Evolutionary conservation across 306 rosid species (phyloP), one percentile per base, ranked within the genome.

Genomic region (Dryas octopetala): DNA sequence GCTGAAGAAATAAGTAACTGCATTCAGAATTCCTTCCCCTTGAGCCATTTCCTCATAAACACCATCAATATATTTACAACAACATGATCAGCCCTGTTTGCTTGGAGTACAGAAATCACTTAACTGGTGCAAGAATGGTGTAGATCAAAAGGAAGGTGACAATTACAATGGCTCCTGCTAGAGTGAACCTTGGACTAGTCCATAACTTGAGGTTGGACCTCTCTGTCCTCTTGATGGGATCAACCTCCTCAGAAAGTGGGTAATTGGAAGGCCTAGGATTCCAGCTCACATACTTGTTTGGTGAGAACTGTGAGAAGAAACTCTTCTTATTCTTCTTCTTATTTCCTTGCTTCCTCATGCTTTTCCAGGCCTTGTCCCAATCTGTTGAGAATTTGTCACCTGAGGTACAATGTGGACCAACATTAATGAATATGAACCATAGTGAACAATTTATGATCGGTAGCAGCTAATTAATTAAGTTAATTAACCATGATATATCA

Each of bases 321-420:
- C 80, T 65, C 73, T 89, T 89, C 32, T 74, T 79, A 79, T 89
- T 92, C 16, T 73, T 73, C 15, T 57, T 71, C 10, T 13, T 61
- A 5, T 51, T 86, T 76, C 93, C 97, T 79, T 84, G 90, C 82
- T 92, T 95, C 78, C 71, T 89, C 83, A 87, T 87, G n/a, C 78
- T 90, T 70, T 89, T 71, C 96, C 98, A 95, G 57, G 98, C 98
- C 83, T 85, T 91, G 79, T 91, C 98, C 98, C 97, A 95, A 62
- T 95, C 97, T 7, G 85, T 87, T 73, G 96, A 83, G 80, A 68
- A 83, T 78, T 89, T 91, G 75, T 90, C 95, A 81, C 93, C 96
- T 94, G 82, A 54, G 7, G 51, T 8, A 13, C 41, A 49, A 67
- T 73, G 45, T 43, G 41, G 61, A 72, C 41, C 23, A 62, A 62